Evolutionary conservation across 108 stramenopile species (phyloP), one percentile per base, ranked within the genome.

Genomic region (Fragilaria crotonensis): DNA sequence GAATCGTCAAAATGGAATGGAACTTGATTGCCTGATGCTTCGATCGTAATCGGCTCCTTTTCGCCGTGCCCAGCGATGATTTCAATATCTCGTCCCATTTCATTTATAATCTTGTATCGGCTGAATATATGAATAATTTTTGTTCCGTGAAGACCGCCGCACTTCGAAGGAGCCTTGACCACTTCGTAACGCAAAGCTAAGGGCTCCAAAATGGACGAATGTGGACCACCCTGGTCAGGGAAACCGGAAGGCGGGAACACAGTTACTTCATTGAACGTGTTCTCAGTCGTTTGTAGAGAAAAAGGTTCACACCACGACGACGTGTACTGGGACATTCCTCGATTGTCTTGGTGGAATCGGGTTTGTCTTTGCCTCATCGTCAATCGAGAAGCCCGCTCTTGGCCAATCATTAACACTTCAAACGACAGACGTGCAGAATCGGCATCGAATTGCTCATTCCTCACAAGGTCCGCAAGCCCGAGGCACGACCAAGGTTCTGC

Each of bases 1-100:
- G 68, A 67, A 46, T 81, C 84, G 28, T 85, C 76, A 64, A 85
- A 77, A 48, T 85, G 84, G 26, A 81, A 79, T 11, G 80, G 78
- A 27, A 72, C 55, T 25, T 72, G 72, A 4, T 19, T 21, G 18
- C 53, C 33, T 28, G 64, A 62, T 1, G 60, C 72, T 45, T 63
- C 21, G 1, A 80, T 59, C 18, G 69, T 26, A n/a, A 73, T 28
- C 11, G 56, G 61, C 7, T 47, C 50, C 27, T 50, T 59, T 25
- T 33, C 11, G 30, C 58, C 48, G 33, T 17, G 20, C 25, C 61
- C 71, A 17, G 72, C 48, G 17, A 64, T 59, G 18, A 85, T 68
- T 64, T 85, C 84, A 47, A 85, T 61, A 32, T 85, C 84, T 33
- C 75, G 72, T 4, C 76, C 83, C 5, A 70, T 55, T 50, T 69